These are phyloP conservation scores for Coelastrella sp. DNA, from an alignment of 139 green algal genomes.

Conservation along the genomic window DNA sequence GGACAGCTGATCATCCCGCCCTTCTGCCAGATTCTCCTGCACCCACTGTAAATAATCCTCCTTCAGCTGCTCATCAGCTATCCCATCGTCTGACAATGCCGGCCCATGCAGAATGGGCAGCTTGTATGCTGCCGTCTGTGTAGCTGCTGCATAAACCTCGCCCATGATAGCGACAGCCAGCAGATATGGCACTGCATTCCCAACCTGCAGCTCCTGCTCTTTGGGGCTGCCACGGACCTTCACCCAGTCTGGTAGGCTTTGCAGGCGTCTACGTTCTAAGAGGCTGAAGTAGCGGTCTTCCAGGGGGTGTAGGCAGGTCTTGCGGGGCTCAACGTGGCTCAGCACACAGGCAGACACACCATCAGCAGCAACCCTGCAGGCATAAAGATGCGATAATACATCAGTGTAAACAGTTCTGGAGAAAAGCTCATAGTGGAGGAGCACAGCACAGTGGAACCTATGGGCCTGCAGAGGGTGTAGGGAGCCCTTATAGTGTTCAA, in stretches of 20 bases:
- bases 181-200: conserved; percentile 38
- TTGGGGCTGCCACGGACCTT: neutral
- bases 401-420: no score
- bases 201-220: neutral
- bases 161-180: conserved; percentile 7
- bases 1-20: neutral
- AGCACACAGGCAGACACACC: neutral
- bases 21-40: neutral
- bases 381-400: neutral
- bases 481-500: no score
- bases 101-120: conserved; percentile 3
- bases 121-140: neutral
- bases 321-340: conserved; percentile 1
- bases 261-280: neutral
- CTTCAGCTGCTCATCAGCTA: neutral
- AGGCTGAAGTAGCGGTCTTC: neutral
- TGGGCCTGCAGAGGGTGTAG: no score
- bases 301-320: neutral
- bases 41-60: conserved; percentile 9
- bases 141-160: conserved; percentile 18
- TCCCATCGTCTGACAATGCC: neutral
- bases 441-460: no score
- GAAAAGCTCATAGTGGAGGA: no score
- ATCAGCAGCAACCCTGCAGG: neutral
- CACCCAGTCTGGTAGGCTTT: conserved; percentile 30